Evolutionary conservation across 257 asterid genomes (phyloP).

Genomic region (Misopates orontium): DNA sequence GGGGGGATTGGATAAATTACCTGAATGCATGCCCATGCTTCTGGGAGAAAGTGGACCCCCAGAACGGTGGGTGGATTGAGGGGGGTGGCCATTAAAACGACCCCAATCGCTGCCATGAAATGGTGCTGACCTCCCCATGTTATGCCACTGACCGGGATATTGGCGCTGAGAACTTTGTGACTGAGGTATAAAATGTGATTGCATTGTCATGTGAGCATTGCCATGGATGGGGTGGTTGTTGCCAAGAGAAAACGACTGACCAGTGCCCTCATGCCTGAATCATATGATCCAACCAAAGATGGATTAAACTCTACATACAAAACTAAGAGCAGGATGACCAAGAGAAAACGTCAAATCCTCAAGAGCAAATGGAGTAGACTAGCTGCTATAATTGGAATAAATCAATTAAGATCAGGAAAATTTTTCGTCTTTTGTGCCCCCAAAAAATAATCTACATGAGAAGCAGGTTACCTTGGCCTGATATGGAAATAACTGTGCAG

Average conservation of each 20-base stretch:
- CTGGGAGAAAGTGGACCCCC: constrained; percentile 53
- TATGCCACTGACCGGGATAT: constrained; percentile 56
- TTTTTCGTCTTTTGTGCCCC: too few relatives aligned
- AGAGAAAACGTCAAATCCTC: constrained; percentile 2
- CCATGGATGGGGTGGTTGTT: constrained; percentile 57
- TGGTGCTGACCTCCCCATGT: constrained; percentile 64
- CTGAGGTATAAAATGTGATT: constrained; percentile 62
- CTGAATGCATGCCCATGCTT: constrained; percentile 49
- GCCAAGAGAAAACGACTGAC: constrained; percentile 57
- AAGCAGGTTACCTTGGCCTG: too few relatives aligned
- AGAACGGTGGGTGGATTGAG: constrained; percentile 42
- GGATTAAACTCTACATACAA: constrained; percentile 20
- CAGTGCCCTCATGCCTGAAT: constrained; percentile 59
- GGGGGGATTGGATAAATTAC: constrained; percentile 26
- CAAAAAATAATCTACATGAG: too few relatives aligned
- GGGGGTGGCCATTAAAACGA: constrained; percentile 43
- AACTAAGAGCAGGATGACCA: neutral
- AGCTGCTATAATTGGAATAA: too few relatives aligned
- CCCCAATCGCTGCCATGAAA: constrained; percentile 54
- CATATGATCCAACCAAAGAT: constrained; percentile 25
- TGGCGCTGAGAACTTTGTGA: constrained; percentile 69
- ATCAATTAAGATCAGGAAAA: too few relatives aligned
- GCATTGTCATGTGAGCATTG: constrained; percentile 44
- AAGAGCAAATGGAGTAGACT: too few relatives aligned
- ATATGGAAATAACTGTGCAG: too few relatives aligned